Base-by-base conservation (phyloP, 2,329 filamentous ascomycete species). In the Phaeosphaeriaceae sp. region DNA sequence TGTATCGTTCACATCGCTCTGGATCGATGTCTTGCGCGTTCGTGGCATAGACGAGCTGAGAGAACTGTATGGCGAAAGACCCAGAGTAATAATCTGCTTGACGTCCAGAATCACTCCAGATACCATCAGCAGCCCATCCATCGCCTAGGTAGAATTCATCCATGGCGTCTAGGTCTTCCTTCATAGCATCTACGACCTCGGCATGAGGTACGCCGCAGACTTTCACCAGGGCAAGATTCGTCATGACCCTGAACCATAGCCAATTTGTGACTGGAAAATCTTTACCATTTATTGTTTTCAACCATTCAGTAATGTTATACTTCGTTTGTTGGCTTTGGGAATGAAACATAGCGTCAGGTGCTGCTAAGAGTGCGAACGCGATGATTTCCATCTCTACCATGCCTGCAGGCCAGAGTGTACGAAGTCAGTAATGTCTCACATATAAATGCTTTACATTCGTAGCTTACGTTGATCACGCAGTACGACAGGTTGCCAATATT, bases 331-430 rank as follows among this genome's bases (percentile, higher is more conserved):
- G 52, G 1, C 56, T 69, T 6, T 81, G 63, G 0, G 66, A 62
- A 10, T 71, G 60, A 6, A 71, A 72, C 58, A 82, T 79, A 2
- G 71, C 64, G 3, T 74, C 64, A 1, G 83, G 82, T 0, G 81
- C 79, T 2, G 74, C 68, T 0, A 85, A 72, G 1, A 86, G 69
- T 0, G 82, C 81, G 63, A 81, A 84, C 0, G 82, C 78, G 3
- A 85, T 76, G 24, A 82, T 81, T 62, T 85, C 83, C 42, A 82
- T 79, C 61, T 86, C 84, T 0, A 85, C 84, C 83, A 85, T 86
- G 1, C n/a, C n/a, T n/a, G n/a, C n/a, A n/a, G n/a, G n/a, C n/a
- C n/a, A n/a, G n/a, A n/a, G n/a, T n/a, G n/a, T n/a, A n/a, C n/a
- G n/a, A n/a, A n/a, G n/a, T n/a, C n/a, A n/a, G n/a, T n/a, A n/a